A percentile compares a stretch with the other conserved stretches of the same genome.
phyloP scores from a whole-genome alignment of 2,329 filamentous ascomycete genomes.

The Fusarium concolor region DNA sequence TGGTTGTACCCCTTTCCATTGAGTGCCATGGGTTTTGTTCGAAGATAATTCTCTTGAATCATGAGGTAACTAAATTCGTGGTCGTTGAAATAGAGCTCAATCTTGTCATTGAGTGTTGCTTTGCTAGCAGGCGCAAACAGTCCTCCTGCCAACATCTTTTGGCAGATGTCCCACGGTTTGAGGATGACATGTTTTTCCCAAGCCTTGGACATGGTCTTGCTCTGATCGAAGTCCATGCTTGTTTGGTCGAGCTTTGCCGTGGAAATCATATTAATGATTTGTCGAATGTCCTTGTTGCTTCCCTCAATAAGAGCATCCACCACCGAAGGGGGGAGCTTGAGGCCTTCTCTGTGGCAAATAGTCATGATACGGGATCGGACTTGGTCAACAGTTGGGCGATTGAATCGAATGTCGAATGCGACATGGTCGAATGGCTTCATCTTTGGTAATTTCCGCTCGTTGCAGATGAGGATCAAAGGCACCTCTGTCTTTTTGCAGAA shows the following conservation, averaged over 20 bases:
- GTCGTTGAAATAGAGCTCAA: conserved; percentile 98
- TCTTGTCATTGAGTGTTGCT: conserved; percentile 93
- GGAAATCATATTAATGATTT: conserved; percentile 98
- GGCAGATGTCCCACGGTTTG: conserved; percentile 98
- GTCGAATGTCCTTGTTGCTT: conserved; percentile 93
- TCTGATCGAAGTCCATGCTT: conserved; percentile 83
- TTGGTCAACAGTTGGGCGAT: conserved; percentile 88
- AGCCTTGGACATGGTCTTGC: conserved; percentile 94
- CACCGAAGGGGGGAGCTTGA: conserved; percentile 85
- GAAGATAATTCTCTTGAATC: conserved; percentile 98
- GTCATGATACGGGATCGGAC: conserved; percentile 94
- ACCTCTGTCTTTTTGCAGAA: conserved; percentile 96
- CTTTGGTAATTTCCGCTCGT: conserved; percentile 90
- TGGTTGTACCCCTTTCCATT: conserved; percentile 66
- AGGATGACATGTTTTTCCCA: conserved; percentile 98
- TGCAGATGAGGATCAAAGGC: conserved; percentile 97
- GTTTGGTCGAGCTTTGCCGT: conserved; percentile 89
- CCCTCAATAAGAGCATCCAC: conserved; percentile 96
- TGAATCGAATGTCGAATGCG: conserved; percentile 87
- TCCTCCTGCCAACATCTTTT: conserved; percentile 89
- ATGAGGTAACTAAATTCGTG: conserved; percentile 98
- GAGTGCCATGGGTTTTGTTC: conserved; percentile 77
- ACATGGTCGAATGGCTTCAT: conserved; percentile 98
- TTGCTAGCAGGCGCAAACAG: conserved; percentile 88
- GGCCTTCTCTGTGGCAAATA: conserved; percentile 89